Evolutionary conservation across 495 filamentous ascomycete species (phyloP), one percentile per base, ranked within the genome.

Genomic region (Rhizodiscina lignyota): DNA sequence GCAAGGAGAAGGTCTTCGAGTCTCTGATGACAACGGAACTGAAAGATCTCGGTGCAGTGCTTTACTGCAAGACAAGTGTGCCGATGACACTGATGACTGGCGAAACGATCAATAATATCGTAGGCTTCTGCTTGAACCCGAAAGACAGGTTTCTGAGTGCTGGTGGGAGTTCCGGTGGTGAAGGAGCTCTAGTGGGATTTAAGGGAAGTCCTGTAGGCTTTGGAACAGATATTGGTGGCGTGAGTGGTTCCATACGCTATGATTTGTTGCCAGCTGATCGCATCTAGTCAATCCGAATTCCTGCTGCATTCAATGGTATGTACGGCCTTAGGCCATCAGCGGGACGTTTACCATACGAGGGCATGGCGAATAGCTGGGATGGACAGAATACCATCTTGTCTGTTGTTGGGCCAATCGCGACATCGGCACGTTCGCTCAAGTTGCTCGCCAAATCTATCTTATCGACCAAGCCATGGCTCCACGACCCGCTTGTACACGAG

Each of bases 41-140:
- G 4, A 58, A 64, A n/a, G 52, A 52, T 20, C 53, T 69, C 1
- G 75, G 75, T 3, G 75, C 74, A 1, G 60, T 77, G 0, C 53
- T 79, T 4, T 77, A 68, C 49, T 73, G 70, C 55, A 80, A 80
- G 58, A 76, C 74, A 6, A 67, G 63, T 23, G 68, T 74, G 0
- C 73, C 74, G 0, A 59, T 60, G 19, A 69, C 69, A 0, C 59
- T 79, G 24, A 78, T 79, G 76, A 44, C 52, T 5, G 61, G 63
- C 5, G 73, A 74, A 52, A 78, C 61, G 4, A 53, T 59, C 40
- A 73, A 73, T 44, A 54, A 67, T 38, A 56, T 63, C 37, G 50
- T 53, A 13, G 58, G 54, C 22, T 54, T 50, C 21, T 56, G 54
- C 2, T 35, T 34, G 19, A 60, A 59, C 35, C 50, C 56, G 1